Base-by-base conservation (phyloP, 2,329 filamentous ascomycete genomes). In the Exophiala dermatitidis region DNA sequence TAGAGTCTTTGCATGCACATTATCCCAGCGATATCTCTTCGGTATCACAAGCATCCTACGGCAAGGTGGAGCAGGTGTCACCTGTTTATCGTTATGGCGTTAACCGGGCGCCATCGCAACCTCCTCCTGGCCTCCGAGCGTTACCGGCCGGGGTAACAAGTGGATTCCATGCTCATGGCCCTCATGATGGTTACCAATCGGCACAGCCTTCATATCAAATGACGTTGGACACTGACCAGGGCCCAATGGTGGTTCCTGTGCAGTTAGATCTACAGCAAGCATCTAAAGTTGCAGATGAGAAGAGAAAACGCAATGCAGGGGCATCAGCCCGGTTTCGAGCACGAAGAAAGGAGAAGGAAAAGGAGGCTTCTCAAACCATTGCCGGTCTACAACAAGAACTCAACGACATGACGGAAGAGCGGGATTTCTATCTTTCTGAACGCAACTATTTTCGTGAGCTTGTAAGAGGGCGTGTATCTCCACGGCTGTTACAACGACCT, bases 281-380 rank as follows among this genome's bases (percentile, higher is more conserved):
- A 8, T 94, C 89, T 8, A 85, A 84, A 61, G 82, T 88, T 63
- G 86, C 88, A 37, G 87, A 93, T 64, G 88, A 94, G 68, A 95
- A 93, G 71, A 78, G 89, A 52, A 84, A 86, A 67, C 81, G 88
- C 48, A 95, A 95, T 65, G 89, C 89, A 38, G 86, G 86, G 45
- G 89, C 89, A 4, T 94, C 88, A 52, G 88, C 88, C 45, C 79
- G 89, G 54, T 93, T 94, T 60, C 80, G 89, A 51, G 82, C 84
- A 65, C 80, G 90, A 55, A 83, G 89, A 65, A 94, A 94, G 71
- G 87, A 90, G 64, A 84, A 86, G 67, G 87, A 91, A 67, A 81
- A 80, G 62, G 85, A 89, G 67, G 85, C 84, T 53, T 80, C 81
- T 10, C 77, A 78, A 50, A 84, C 80, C 46, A 83, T 91, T 58